phyloP scores from a whole-genome alignment of 305 asterid genomes.

The Fraxinus albicans region DNA sequence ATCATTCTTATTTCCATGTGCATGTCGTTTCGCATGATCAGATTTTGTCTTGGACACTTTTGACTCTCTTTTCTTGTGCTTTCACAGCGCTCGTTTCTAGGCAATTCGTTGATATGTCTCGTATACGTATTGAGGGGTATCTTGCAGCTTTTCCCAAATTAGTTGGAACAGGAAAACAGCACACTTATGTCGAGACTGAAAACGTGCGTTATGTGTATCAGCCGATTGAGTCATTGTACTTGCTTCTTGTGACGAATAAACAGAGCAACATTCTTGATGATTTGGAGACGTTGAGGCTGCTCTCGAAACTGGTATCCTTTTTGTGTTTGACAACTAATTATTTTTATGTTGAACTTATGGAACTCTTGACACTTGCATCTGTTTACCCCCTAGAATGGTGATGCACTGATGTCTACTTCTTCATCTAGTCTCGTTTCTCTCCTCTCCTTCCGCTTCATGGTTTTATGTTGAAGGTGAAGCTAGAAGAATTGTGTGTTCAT shows the following conservation, averaged over 20 bases:
- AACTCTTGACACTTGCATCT: conserved; percentile 10
- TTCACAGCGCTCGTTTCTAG: conserved; percentile 78
- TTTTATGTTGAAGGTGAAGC: conserved; percentile 10
- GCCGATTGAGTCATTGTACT: conserved; percentile 73
- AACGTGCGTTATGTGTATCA: conserved; percentile 87
- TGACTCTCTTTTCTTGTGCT: conserved; percentile 31
- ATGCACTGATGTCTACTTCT: not conserved
- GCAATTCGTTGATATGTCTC: conserved; percentile 89
- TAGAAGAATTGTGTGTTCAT: not conserved
- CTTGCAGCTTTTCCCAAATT: conserved; percentile 92
- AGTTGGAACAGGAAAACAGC: conserved; percentile 87
- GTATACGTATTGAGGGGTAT: conserved; percentile 86
- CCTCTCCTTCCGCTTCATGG: conserved; percentile 16
- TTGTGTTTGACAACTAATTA: conserved; percentile 15
- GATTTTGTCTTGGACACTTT: not conserved
- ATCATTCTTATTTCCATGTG: not conserved
- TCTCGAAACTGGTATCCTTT: conserved; percentile 84
- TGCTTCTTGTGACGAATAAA: conserved; percentile 86
- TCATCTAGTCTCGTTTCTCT: conserved; percentile 11
- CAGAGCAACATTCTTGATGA: conserved; percentile 95
- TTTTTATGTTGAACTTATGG: not conserved
- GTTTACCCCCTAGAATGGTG: not conserved
- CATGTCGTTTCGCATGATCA: not conserved
- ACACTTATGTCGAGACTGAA: conserved; percentile 83
- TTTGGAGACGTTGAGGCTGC: conserved; percentile 77